Percentiles rank a stretch among this genome's conserved stretches.
These are phyloP conservation scores for Solanum etuberosum DNA, from an alignment of 257 asterid species.

Conservation along the genomic window DNA sequence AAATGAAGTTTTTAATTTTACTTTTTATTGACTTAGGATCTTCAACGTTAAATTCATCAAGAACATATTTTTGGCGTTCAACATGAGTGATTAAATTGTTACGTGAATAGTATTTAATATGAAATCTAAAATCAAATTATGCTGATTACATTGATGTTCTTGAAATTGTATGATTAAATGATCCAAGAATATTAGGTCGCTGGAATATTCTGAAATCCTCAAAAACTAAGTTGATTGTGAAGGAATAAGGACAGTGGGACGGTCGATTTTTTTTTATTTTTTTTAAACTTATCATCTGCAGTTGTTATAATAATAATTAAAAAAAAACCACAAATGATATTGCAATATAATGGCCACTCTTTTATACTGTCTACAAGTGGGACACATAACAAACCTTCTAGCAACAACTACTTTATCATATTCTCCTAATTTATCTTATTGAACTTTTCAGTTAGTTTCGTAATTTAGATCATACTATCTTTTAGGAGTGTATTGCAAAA, in stretches of 20 bases:
- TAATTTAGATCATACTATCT: neutral
- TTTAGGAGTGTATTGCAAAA: neutral
- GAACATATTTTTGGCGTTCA: neutral
- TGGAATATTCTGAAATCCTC: neutral
- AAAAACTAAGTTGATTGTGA: neutral
- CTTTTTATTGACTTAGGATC: neutral
- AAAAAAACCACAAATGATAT: neutral
- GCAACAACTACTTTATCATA: neutral
- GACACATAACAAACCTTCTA: neutral
- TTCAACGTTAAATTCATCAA: neutral
- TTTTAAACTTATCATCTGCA: neutral
- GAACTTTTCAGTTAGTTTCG: neutral
- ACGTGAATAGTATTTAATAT: neutral
- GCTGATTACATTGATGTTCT: neutral
- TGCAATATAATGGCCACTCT: neutral
- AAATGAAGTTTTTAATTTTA: accelerated
- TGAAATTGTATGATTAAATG: neutral
- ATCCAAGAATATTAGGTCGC: neutral
- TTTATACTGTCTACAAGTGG: neutral
- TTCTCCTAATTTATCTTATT: neutral
- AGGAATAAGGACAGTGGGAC: neutral
- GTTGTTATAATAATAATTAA: neutral
- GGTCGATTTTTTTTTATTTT: neutral
- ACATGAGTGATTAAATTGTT: neutral
- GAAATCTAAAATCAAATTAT: neutral